phyloP scores from a whole-genome alignment of 2,329 filamentous ascomycete species.

The Harringtonia lauricola region DNA sequence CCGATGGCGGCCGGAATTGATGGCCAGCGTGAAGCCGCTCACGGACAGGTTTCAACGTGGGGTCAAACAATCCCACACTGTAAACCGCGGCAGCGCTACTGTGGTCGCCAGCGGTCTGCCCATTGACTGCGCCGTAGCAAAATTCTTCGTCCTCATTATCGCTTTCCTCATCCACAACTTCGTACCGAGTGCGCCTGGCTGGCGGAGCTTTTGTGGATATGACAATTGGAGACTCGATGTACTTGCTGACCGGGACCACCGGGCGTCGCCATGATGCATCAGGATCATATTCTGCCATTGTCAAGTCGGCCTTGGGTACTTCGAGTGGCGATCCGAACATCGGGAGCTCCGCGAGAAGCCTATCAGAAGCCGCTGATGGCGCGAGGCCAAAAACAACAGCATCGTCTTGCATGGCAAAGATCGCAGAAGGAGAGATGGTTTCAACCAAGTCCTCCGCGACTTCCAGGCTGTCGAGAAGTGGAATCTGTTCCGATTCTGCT shows the following conservation, averaged over 20 bases:
- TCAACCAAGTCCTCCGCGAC: slow-evolving; percentile 17
- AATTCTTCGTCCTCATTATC: slow-evolving; percentile 23
- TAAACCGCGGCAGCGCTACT: not conserved
- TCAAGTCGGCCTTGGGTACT: slow-evolving; percentile 45
- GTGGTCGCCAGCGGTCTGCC: too few relatives aligned
- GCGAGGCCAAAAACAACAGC: slow-evolving; percentile 72
- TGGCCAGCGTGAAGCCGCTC: slow-evolving; percentile 86
- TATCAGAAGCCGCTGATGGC: slow-evolving; percentile 63
- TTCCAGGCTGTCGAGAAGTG: slow-evolving; percentile 25
- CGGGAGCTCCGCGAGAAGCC: slow-evolving; percentile 69
- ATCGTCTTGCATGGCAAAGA: slow-evolving; percentile 73
- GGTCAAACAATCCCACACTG: slow-evolving; percentile 71
- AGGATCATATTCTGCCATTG: slow-evolving; percentile 47
- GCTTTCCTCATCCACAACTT: slow-evolving; percentile 59
- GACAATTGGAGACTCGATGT: slow-evolving; percentile 68
- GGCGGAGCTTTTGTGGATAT: slow-evolving; percentile 55
- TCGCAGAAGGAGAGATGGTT: slow-evolving; percentile 58
- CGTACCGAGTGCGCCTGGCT: slow-evolving; percentile 70
- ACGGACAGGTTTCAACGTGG: slow-evolving; percentile 79
- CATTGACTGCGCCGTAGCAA: slow-evolving; percentile 19
- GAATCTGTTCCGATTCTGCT: slow-evolving; percentile 28
- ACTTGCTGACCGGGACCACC: slow-evolving; percentile 79
- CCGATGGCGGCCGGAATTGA: slow-evolving; percentile 85
- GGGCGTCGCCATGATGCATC: slow-evolving; percentile 65
- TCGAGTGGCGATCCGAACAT: slow-evolving; percentile 59